phyloP scores from a whole-genome alignment of 352 stramenopile species.

The Blastocystis sp. region DNA sequence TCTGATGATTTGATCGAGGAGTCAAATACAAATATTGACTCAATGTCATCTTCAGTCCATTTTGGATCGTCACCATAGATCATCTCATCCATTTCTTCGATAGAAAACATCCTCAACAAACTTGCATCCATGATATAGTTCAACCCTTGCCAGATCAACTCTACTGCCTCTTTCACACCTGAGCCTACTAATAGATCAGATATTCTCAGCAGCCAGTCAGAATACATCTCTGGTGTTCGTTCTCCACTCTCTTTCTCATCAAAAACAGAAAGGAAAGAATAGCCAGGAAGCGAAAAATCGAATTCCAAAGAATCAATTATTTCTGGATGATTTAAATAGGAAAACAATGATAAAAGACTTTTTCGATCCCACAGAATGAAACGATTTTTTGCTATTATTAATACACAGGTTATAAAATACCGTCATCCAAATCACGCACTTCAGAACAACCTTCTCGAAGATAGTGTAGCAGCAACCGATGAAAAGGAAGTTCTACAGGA shows the following conservation, averaged over 20 bases:
- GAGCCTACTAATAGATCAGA: background rate
- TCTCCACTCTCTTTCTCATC: background rate
- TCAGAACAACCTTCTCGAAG: background rate
- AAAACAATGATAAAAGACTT: background rate
- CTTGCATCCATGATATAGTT: background rate
- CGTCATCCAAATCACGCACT: background rate
- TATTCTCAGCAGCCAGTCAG: background rate
- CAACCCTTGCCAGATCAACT: background rate
- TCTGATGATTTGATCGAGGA: background rate
- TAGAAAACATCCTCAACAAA: conserved; percentile 1
- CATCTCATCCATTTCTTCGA: background rate
- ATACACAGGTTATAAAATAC: background rate
- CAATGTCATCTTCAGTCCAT: background rate
- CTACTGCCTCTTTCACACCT: background rate
- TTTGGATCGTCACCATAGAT: background rate
- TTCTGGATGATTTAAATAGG: background rate
- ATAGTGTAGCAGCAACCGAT: background rate
- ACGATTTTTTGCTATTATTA: background rate
- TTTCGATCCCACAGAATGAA: background rate
- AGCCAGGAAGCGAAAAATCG: background rate
- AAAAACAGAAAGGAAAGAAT: background rate
- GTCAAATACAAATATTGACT: background rate
- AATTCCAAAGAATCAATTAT: background rate
- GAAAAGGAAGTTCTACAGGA: background rate
- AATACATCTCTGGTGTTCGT: background rate